phyloP scores from a whole-genome alignment of 169 alveolate genomes.

The Plasmodium knowlesi region DNA sequence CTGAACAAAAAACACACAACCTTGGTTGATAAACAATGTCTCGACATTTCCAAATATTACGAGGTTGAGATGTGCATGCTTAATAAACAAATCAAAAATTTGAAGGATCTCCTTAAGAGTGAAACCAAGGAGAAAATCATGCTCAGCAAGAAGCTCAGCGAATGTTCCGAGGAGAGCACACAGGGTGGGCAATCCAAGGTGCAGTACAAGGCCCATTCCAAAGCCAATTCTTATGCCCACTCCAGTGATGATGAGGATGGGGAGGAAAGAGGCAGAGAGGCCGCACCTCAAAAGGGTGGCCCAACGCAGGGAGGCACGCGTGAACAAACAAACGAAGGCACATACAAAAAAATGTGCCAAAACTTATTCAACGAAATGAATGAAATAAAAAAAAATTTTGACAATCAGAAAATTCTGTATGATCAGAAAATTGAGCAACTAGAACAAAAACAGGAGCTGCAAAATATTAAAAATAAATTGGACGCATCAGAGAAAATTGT shows the following conservation, averaged over 20 bases:
- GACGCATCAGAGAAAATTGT: slow-evolving; percentile 65
- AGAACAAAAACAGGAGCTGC: slow-evolving; percentile 60
- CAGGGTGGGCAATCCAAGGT: neutral
- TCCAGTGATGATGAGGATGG: neutral
- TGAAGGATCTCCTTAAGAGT: slow-evolving; percentile 40
- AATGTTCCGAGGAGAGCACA: no score
- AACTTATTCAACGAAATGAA: slow-evolving; percentile 42
- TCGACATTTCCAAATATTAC: slow-evolving; percentile 55
- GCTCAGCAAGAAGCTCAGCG: slow-evolving; percentile 15
- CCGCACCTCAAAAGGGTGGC: no score
- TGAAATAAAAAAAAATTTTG: slow-evolving; percentile 61
- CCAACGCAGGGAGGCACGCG: neutral
- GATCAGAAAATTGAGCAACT: slow-evolving; percentile 39
- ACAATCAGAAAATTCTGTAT: slow-evolving; percentile 32
- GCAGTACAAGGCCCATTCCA: neutral
- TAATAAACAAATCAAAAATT: slow-evolving; percentile 40
- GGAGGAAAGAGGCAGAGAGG: neutral
- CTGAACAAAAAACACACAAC: slow-evolving; percentile 46
- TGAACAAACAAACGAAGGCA: neutral
- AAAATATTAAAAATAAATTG: slow-evolving; percentile 50
- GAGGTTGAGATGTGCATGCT: slow-evolving; percentile 34
- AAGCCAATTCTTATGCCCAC: neutral
- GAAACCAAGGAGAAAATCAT: slow-evolving; percentile 58
- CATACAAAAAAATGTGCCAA: slow-evolving; percentile 22
- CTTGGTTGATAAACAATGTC: slow-evolving; percentile 51